phyloP scores from a whole-genome alignment of 495 filamentous ascomycete species.

The Xylaria curta region DNA sequence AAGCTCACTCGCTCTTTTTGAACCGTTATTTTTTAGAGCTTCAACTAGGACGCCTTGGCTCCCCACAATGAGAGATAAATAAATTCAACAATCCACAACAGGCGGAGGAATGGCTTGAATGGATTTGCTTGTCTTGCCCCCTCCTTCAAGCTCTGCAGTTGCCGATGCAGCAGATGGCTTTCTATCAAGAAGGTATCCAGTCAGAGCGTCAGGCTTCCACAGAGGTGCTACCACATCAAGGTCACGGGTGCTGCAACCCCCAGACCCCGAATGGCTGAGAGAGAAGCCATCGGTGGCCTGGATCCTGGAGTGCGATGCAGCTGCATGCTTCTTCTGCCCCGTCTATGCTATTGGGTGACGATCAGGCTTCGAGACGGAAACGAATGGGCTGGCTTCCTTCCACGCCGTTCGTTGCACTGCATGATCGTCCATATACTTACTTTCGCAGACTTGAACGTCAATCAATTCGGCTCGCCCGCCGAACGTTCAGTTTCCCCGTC shows the following conservation, averaged over 20 bases:
- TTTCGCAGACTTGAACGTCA: slow-evolving; percentile 15
- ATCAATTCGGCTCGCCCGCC: slow-evolving; percentile 19
- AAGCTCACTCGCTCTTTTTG: slow-evolving; percentile 5
- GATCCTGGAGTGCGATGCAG: slow-evolving; percentile 16
- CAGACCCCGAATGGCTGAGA: slow-evolving; percentile 18
- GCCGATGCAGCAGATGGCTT: slow-evolving; percentile 17
- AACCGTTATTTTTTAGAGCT: background rate
- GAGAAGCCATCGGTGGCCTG: slow-evolving; percentile 13
- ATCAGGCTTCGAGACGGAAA: slow-evolving; percentile 20
- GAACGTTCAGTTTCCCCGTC: background rate
- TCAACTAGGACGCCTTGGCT: background rate
- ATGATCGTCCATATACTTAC: slow-evolving; percentile 13
- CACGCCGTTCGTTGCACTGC: slow-evolving; percentile 25
- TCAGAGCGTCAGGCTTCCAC: slow-evolving; percentile 22
- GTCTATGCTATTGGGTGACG: slow-evolving; percentile 22
- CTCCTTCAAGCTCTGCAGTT: slow-evolving; percentile 1
- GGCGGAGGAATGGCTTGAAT: background rate
- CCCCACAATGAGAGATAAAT: background rate
- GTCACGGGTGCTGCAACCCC: slow-evolving; percentile 28
- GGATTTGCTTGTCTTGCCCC: background rate
- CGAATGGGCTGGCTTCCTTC: slow-evolving; percentile 4
- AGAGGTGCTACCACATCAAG: slow-evolving; percentile 15
- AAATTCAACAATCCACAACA: background rate
- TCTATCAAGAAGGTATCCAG: slow-evolving; percentile 23
- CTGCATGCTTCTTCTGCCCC: slow-evolving; percentile 19